A percentile compares a stretch with the other conserved stretches of the same genome.
phyloP scores from a whole-genome alignment of 225 moss, liverwort and hornwort species.

The Pleurozium schreberi region DNA sequence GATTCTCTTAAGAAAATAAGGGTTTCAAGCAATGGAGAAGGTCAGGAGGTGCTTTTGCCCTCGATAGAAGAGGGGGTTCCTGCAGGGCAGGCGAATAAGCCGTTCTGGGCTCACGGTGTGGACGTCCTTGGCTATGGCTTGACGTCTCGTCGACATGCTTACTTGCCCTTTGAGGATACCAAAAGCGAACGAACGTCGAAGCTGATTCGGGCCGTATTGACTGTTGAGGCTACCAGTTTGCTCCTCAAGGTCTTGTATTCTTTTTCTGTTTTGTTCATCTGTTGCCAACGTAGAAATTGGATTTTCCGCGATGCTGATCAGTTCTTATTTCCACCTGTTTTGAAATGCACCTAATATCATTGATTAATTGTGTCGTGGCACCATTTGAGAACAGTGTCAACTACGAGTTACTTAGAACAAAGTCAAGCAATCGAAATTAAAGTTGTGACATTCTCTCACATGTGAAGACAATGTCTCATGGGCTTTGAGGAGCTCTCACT shows the following conservation, averaged over 20 bases:
- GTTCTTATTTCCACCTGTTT: not conserved
- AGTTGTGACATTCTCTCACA: not conserved
- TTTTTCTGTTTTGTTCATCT: not conserved
- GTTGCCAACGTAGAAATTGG: not conserved
- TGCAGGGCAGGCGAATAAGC: slow-evolving; percentile 58
- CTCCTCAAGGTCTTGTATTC: slow-evolving; percentile 36
- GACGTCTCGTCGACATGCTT: slow-evolving; percentile 43
- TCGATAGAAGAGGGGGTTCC: slow-evolving; percentile 62
- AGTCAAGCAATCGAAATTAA: not conserved
- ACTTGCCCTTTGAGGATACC: slow-evolving; percentile 49
- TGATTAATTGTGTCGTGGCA: not conserved
- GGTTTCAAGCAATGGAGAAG: not conserved
- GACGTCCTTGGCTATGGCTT: slow-evolving; percentile 71
- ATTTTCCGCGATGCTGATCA: not conserved
- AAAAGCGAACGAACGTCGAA: slow-evolving; percentile 26
- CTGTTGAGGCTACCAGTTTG: slow-evolving; percentile 26
- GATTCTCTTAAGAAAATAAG: not conserved
- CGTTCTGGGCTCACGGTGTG: slow-evolving; percentile 82
- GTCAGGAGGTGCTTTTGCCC: slow-evolving; percentile 11
- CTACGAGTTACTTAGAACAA: not conserved
- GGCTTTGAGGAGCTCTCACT: not conserved
- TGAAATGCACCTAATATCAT: not conserved
- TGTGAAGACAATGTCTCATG: not conserved
- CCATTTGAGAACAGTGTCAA: not conserved
- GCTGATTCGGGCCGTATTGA: slow-evolving; percentile 50